Evolutionary conservation across 225 moss, liverwort and hornwort species (phyloP), one percentile per base, ranked within the genome.

Genomic region (Climacium dendroides): DNA sequence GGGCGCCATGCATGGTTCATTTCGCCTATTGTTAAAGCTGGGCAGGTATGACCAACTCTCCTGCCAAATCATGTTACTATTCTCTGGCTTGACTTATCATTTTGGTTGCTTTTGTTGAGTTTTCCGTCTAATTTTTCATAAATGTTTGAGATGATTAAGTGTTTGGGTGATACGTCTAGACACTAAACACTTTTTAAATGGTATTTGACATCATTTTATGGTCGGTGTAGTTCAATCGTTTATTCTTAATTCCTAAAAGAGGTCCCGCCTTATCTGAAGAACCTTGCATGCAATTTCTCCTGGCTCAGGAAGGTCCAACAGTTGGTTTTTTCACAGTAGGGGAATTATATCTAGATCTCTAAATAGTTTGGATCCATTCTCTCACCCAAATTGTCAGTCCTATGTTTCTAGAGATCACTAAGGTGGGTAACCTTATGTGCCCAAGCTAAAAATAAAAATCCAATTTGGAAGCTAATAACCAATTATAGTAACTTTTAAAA

Each of bases 1-100:
- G 81, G 91, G 57, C 93, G 96, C 73, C 98, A 99, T 90, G 85
- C 90, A 7, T 97, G 98, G 97, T 93, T 97, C 73, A 48, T 97
- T 70, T 89, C 87, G 53, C 91, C 92, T 75, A 87, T 95, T 62
- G 91, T 89, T 83, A 91, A 91, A 79, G 90, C 95, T 43, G 91
- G 95, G 77, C 91, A 99, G 97, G 97, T 99, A 91, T 83, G 83
- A 60, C 65, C 67, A 70, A 83, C 83, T 87, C 65, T 61, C 65
- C 55, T 79, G 30, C 61, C 47, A 75, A 87, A n/a, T 53, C 45
- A 61, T 65, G 82, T 67, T 64, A 69, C 71, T 45, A 37, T 59
- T 57, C 62, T 81, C 52, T 76, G n/a, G 15, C 32, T 55, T 57
- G 78, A 50, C 66, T 83, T 83, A 32, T 47, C 6, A 24, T 67